Evolutionary conservation across 352 stramenopile species (phyloP).

Genomic region (Globisporangium ultimum): DNA sequence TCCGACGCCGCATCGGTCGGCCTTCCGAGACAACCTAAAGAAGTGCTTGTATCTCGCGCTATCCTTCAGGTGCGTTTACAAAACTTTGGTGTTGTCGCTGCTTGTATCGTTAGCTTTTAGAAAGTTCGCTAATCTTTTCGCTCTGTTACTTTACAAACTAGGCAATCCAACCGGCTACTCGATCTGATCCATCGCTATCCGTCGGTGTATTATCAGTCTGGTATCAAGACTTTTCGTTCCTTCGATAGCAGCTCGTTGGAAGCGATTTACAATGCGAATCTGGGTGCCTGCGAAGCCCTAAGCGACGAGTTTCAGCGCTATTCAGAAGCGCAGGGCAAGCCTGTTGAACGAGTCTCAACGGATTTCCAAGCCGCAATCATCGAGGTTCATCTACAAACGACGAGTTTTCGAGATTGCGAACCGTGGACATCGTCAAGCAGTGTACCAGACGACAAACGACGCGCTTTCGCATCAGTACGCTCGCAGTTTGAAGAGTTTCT

Average conservation of each 20-base stretch:
- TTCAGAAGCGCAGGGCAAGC: not conserved
- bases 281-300: constrained; percentile 7
- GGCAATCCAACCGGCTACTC: constrained; percentile 26
- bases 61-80: constrained; percentile 31
- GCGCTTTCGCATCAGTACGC: constrained; percentile 22
- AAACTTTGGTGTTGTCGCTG: not conserved
- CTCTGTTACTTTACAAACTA: constrained; percentile 10
- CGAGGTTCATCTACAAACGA: constrained; percentile 2
- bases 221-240: constrained; percentile 35
- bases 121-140: not conserved
- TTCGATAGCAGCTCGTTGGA: constrained; percentile 19
- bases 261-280: constrained; percentile 16
- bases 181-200: constrained; percentile 35
- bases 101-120: no score
- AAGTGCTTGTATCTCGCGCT: constrained; percentile 52
- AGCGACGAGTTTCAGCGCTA: constrained; percentile 5
- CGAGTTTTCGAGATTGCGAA: not conserved
- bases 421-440: not conserved
- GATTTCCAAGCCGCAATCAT: constrained; percentile 8
- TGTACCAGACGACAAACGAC: constrained; percentile 8
- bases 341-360: not conserved
- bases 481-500: constrained; percentile 51
- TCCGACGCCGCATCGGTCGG: constrained; percentile 15
- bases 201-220: constrained; percentile 42
- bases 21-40: constrained; percentile 54